Evolutionary conservation across 2,329 filamentous ascomycete species (phyloP).

Genomic region (Aureobasidium sp.): DNA sequence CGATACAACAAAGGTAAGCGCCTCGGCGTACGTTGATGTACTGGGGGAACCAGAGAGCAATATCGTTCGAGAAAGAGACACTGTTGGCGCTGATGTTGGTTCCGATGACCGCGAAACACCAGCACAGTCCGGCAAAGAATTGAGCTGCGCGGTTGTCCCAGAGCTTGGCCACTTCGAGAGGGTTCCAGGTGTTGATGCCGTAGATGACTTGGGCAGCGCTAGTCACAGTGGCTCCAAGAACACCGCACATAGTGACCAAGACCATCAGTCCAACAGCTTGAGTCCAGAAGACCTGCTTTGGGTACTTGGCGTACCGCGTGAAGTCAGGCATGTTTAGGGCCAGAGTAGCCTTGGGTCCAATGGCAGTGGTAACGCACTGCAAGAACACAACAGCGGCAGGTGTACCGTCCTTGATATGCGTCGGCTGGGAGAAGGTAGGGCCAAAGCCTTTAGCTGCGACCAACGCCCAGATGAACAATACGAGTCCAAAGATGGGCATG

Average conservation of each 20-base stretch:
- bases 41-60: conserved; percentile 35
- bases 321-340: conserved; percentile 11
- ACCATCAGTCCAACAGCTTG: conserved; percentile 38
- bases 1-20: conserved; percentile 34
- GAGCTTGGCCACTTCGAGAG: conserved; percentile 34
- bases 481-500: conserved; percentile 53
- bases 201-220: conserved; percentile 47
- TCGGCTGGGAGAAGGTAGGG: conserved; percentile 21
- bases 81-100: conserved; percentile 34
- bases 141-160: conserved; percentile 34
- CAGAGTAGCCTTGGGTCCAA: conserved; percentile 20
- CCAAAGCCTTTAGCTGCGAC: conserved; percentile 46
- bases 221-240: conserved; percentile 51
- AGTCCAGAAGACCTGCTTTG: conserved; percentile 34
- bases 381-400: conserved; percentile 20
- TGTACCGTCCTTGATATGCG: conserved; percentile 18
- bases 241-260: conserved; percentile 41
- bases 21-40: conserved; percentile 38
- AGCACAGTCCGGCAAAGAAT: conserved; percentile 35
- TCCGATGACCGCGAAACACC: conserved; percentile 15
- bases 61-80: conserved; percentile 36
- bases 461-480: conserved; percentile 57
- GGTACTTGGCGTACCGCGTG: conserved; percentile 29
- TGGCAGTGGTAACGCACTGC: conserved; percentile 22
- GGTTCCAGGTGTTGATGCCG: conserved; percentile 40